A percentile compares a stretch with the other conserved stretches of the same genome.
Conservation (phyloP, 176 grass and related monocot genomes). For the Carex kokanica region DNA sequence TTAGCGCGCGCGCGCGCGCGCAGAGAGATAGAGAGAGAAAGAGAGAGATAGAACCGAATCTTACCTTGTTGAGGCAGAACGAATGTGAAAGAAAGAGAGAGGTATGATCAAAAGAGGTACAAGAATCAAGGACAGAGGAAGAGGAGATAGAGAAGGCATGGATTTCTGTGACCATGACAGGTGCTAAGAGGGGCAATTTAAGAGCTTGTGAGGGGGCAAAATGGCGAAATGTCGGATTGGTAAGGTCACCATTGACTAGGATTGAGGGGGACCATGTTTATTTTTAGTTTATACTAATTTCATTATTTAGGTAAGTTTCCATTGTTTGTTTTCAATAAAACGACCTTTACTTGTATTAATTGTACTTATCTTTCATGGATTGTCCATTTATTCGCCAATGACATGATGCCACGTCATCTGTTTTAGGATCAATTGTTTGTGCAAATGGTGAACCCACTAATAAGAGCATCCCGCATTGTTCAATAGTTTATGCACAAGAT, state of each 20-base stretch:
- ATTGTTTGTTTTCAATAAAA: too few relatives aligned
- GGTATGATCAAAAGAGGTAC: constrained; percentile 8
- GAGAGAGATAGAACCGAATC: neutral
- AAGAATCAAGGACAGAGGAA: neutral
- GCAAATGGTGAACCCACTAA: neutral
- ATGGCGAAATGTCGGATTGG: neutral
- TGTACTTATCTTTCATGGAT: too few relatives aligned
- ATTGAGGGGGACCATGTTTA: neutral
- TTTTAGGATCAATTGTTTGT: neutral
- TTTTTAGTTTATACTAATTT: neutral
- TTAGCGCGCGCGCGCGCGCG: neutral
- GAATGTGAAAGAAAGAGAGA: neutral
- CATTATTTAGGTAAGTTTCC: neutral
- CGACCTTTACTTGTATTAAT: too few relatives aligned
- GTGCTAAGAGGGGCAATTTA: constrained; percentile 12
- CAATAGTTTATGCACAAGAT: neutral
- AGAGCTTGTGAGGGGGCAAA: constrained; percentile 1
- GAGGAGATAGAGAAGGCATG: neutral
- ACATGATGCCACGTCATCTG: neutral
- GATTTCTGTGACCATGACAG: neutral
- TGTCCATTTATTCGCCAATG: neutral
- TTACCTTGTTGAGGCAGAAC: constrained; percentile 17
- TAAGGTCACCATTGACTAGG: constrained; percentile 7
- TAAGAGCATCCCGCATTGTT: neutral
- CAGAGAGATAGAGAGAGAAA: neutral